Evolutionary conservation across 2,329 filamentous ascomycete genomes (phyloP).

Genomic region (Fusarium veterinarium): DNA sequence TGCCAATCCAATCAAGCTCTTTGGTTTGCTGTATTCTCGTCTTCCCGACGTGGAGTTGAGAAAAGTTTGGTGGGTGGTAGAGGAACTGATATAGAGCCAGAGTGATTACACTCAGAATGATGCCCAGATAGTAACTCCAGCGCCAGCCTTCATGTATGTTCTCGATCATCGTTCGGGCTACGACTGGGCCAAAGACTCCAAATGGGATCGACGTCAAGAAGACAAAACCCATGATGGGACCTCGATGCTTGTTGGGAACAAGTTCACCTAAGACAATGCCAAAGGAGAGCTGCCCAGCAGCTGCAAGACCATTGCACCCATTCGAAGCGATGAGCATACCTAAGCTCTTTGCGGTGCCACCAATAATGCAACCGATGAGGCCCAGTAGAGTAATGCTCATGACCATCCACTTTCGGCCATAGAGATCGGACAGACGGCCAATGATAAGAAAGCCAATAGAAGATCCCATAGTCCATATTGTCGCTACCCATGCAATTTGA

Average conservation of each 20-base stretch:
- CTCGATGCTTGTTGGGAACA: constrained; percentile 56
- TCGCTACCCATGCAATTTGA: constrained; percentile 50
- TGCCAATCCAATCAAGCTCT: constrained; percentile 59
- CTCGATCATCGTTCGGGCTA: constrained; percentile 57
- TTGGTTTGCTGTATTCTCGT: constrained; percentile 52
- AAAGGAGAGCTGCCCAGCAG: constrained; percentile 56
- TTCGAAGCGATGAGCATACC: constrained; percentile 53
- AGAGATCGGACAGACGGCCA: constrained; percentile 57
- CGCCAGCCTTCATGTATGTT: constrained; percentile 59
- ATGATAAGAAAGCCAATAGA: constrained; percentile 55
- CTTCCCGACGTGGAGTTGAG: constrained; percentile 55
- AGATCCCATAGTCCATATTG: constrained; percentile 53
- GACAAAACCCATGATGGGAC: constrained; percentile 51
- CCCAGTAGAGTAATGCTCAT: constrained; percentile 49
- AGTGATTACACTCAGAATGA: constrained; percentile 56
- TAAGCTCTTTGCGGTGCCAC: constrained; percentile 50
- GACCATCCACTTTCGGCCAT: constrained; percentile 56
- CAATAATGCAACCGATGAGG: constrained; percentile 54
- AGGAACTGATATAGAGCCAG: constrained; percentile 56
- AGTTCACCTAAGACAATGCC: constrained; percentile 56
- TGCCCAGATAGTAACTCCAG: constrained; percentile 62
- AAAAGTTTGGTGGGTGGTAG: constrained; percentile 60
- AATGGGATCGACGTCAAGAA: constrained; percentile 55
- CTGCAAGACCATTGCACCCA: constrained; percentile 53
- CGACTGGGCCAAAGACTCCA: constrained; percentile 58